Evolutionary conservation across 2,329 filamentous ascomycete species (phyloP).

Genomic region (Trichoderma sp.): DNA sequence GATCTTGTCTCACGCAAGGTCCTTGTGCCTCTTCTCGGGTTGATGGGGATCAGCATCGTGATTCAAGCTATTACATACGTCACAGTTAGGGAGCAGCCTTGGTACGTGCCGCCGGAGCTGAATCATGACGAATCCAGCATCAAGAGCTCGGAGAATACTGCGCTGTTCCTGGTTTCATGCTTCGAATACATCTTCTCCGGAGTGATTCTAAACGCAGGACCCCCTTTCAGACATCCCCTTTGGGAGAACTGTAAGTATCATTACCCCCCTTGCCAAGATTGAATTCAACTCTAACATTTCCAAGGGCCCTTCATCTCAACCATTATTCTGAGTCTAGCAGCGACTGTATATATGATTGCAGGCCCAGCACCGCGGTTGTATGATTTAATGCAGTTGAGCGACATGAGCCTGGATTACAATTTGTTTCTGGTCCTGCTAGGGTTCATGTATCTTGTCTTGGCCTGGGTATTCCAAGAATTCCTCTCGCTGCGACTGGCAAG

Average conservation of each 20-base stretch:
- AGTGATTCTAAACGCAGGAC: slow-evolving; percentile 85
- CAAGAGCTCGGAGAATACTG: slow-evolving; percentile 89
- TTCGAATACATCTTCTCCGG: slow-evolving; percentile 94
- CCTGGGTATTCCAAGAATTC: slow-evolving; percentile 69
- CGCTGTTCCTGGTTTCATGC: slow-evolving; percentile 83
- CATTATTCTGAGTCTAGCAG: slow-evolving; percentile 62
- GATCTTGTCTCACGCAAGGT: slow-evolving; percentile 92
- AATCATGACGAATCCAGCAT: slow-evolving; percentile 79
- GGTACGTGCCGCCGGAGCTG: slow-evolving; percentile 80
- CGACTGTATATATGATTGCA: slow-evolving; percentile 78
- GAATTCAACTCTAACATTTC: neutral
- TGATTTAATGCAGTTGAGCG: slow-evolving; percentile 80
- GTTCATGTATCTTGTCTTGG: slow-evolving; percentile 61
- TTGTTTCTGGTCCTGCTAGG: slow-evolving; percentile 69
- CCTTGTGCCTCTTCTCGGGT: slow-evolving; percentile 80
- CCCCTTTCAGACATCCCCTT: slow-evolving; percentile 81
- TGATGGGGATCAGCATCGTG: slow-evolving; percentile 76
- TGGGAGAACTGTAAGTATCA: slow-evolving; percentile 66
- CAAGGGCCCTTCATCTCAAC: slow-evolving; percentile 80
- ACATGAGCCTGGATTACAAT: slow-evolving; percentile 69
- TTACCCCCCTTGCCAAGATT: neutral
- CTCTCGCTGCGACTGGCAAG: slow-evolving; percentile 68
- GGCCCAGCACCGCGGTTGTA: slow-evolving; percentile 66
- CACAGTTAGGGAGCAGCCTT: slow-evolving; percentile 72
- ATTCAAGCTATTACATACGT: slow-evolving; percentile 73